These are phyloP conservation scores for Xylaria venustula DNA, from an alignment of 495 filamentous ascomycete species.

Conservation along the genomic window DNA sequence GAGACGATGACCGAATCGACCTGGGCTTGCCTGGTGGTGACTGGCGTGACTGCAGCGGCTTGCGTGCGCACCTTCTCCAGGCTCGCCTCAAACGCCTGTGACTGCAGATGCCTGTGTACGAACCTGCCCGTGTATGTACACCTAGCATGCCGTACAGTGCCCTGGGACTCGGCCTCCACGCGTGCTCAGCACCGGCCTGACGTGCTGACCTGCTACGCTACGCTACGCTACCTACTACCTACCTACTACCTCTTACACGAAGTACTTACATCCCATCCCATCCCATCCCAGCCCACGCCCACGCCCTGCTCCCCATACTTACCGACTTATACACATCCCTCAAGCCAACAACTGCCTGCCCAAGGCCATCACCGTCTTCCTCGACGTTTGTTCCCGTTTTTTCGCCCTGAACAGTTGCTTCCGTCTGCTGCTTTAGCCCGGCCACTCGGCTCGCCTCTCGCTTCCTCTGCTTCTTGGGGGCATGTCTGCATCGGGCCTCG, in stretches of 20 bases:
- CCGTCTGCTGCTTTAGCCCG: neutral
- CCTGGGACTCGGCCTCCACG: too few species aligned
- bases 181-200: too few species aligned
- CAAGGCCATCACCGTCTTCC: neutral
- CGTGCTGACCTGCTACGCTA: too few species aligned
- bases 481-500: neutral
- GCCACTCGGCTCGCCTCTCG: neutral
- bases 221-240: neutral
- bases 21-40: neutral
- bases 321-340: too few species aligned
- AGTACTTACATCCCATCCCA: too few species aligned
- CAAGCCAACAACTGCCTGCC: neutral
- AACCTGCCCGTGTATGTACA: neutral
- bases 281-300: too few species aligned
- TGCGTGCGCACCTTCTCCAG: constrained; percentile 4
- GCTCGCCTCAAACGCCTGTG: neutral
- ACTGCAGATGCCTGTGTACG: neutral
- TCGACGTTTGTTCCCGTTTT: neutral
- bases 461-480: neutral
- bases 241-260: neutral
- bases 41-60: neutral
- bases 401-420: neutral
- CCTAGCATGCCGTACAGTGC: too few species aligned
- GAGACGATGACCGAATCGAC: constrained; percentile 5
- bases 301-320: too few species aligned